Evolutionary conservation across 352 stramenopile genomes (phyloP), one percentile per base, ranked within the genome.

Genomic region (Phytophthora constricta): DNA sequence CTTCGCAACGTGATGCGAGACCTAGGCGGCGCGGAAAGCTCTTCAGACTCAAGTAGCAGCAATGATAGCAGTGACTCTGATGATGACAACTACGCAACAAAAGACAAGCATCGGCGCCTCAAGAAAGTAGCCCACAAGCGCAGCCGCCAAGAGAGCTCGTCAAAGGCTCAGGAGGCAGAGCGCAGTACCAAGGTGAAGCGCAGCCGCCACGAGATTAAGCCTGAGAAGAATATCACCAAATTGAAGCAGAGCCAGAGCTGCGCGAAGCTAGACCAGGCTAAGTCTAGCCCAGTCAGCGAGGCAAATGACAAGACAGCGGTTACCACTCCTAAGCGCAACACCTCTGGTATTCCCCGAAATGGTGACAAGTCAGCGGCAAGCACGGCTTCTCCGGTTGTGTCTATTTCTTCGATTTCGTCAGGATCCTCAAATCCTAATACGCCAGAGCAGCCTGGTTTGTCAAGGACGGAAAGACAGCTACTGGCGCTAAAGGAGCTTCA

Each of bases 391-490:
- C 84, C 84, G 0, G 84, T 92, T 9, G 84, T 92, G 27, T 92
- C 84, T 0, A 82, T 91, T 49, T 91, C 84, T 16, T 90, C 84
- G 3, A 65, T 74, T 1, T 90, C 74, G 0, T 92, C 82, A 0
- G 76, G 68, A 2, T 89, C 80, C 9, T 90, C 80, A 25, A 86
- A 89, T 45, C 82, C 84, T 4, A 89, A 91, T 49, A 91, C 82
- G 1, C 84, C 84, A 0, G 80, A 89, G 47, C 77, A 84, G 5
- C 58, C 57, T 5, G 59, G 53, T 11, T 48, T 85, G 17, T 81
- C 75, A 14, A 50, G 62, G 51, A 65, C 64, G n/a, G 75, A 80
- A 48, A 70, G 70, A 20, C 71, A 85, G 20, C 16, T 84, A 7
- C 14, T 80, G 45, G 74, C 71, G 39, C 43, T 85, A 4, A 86